phyloP scores from a whole-genome alignment of 2,329 filamentous ascomycete genomes.

The Hypomyces rosellus region DNA sequence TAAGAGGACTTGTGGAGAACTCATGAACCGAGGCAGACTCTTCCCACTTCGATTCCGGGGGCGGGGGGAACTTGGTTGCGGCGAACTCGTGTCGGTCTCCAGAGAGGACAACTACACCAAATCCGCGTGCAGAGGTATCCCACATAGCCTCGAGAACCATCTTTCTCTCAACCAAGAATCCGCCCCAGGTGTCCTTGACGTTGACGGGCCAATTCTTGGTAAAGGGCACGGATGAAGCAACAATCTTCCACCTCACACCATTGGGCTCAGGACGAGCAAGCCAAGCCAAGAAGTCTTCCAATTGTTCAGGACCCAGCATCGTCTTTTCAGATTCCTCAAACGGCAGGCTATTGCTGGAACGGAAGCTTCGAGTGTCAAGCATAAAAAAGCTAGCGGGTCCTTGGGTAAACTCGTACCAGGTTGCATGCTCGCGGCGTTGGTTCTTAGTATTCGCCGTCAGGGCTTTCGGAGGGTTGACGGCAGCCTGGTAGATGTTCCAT shows the following conservation, averaged over 20 bases:
- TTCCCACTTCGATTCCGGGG: slow-evolving; percentile 54
- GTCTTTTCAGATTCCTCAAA: slow-evolving; percentile 63
- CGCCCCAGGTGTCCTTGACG: slow-evolving; percentile 86
- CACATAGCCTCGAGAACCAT: slow-evolving; percentile 86
- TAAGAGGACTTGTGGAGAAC: slow-evolving; percentile 85
- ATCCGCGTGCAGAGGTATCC: slow-evolving; percentile 68
- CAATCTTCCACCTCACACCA: slow-evolving; percentile 87
- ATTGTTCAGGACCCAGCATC: slow-evolving; percentile 78
- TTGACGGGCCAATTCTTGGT: slow-evolving; percentile 97
- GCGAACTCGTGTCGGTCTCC: slow-evolving; percentile 97
- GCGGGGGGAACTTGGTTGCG: slow-evolving; percentile 71
- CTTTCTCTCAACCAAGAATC: slow-evolving; percentile 75
- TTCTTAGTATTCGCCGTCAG: slow-evolving; percentile 39
- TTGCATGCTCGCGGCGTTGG: slow-evolving; percentile 47
- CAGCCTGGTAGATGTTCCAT: slow-evolving; percentile 79
- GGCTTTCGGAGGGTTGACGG: slow-evolving; percentile 71
- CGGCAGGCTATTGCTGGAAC: slow-evolving; percentile 59
- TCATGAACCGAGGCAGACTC: slow-evolving; percentile 68
- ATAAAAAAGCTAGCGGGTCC: slow-evolving; percentile 93
- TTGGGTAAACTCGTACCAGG: slow-evolving; percentile 84
- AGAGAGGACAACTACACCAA: slow-evolving; percentile 76
- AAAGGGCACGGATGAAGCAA: slow-evolving; percentile 86
- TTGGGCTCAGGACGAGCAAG: slow-evolving; percentile 63
- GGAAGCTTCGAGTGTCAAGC: slow-evolving; percentile 83
- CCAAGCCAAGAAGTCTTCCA: slow-evolving; percentile 73